A percentile compares a stretch with the other conserved stretches of the same genome.
Conservation (phyloP, 2,329 filamentous ascomycete species). For the Cephalotrichum gorgonifer region DNA sequence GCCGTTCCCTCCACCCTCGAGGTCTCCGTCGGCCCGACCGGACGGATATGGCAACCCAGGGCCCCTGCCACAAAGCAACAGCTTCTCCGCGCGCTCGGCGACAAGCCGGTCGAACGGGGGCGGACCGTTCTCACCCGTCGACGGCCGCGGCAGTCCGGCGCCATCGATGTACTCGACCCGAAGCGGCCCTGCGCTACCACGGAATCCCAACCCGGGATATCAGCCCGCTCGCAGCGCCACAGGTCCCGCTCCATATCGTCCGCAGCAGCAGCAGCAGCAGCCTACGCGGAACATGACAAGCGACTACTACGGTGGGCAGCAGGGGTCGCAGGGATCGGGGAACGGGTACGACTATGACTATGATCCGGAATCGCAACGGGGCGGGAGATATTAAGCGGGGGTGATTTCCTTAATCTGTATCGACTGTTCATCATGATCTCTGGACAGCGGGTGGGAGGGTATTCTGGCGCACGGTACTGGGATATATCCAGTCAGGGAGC, state of each 20-base stretch:
- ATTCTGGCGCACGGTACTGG: no score
- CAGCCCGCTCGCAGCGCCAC: constrained; percentile 27
- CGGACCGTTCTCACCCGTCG: constrained; percentile 18
- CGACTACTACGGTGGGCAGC: constrained; percentile 2
- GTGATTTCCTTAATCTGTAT: not conserved
- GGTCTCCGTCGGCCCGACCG: constrained; percentile 20
- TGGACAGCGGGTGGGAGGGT: no score
- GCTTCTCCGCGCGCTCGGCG: constrained; percentile 7
- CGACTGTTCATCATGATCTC: not conserved
- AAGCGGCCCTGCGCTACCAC: constrained; percentile 11
- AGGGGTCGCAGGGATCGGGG: constrained; percentile 12
- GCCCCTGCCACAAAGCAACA: constrained; percentile 8
- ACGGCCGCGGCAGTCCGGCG: constrained; percentile 21
- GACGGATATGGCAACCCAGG: constrained; percentile 17
- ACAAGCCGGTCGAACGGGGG: constrained; percentile 11
- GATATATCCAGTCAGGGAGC: no score
- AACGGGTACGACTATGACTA: constrained; percentile 21
- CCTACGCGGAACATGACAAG: constrained; percentile 35
- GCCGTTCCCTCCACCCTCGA: constrained; percentile 21
- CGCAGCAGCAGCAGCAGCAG: constrained; percentile 20
- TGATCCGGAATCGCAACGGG: constrained; percentile 23
- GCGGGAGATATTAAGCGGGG: constrained; percentile 14
- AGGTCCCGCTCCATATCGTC: constrained; percentile 20
- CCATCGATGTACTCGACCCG: constrained; percentile 17
- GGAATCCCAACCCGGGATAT: constrained; percentile 11